These are phyloP conservation scores for Triangularia verruculosa DNA, from an alignment of 2,329 filamentous ascomycete species.

Conservation along the genomic window DNA sequence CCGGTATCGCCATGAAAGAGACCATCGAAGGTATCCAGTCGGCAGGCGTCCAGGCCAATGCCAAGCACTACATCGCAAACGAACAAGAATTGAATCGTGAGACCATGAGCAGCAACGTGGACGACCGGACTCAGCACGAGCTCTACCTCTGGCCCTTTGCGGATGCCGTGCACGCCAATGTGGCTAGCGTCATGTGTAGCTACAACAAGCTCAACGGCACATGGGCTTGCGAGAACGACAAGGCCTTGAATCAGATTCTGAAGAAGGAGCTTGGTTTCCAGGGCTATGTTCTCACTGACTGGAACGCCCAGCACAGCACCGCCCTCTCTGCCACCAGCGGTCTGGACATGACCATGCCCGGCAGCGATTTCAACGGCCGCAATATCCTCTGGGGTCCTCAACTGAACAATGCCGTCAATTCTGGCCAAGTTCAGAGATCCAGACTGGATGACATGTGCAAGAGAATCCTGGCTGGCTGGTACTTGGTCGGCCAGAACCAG, in stretches of 20 bases:
- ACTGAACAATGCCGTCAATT: constrained; percentile 53
- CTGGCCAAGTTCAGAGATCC: constrained; percentile 54
- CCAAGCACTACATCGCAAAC: constrained; percentile 64
- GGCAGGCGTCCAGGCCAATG: constrained; percentile 49
- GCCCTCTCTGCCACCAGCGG: constrained; percentile 63
- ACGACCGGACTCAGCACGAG: constrained; percentile 67
- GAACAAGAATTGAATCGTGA: constrained; percentile 64
- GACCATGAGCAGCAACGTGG: constrained; percentile 54
- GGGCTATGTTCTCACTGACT: constrained; percentile 61
- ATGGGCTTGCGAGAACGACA: constrained; percentile 64
- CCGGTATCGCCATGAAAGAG: constrained; percentile 59
- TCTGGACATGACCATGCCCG: constrained; percentile 81
- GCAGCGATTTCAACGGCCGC: constrained; percentile 54
- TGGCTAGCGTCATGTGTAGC: constrained; percentile 67
- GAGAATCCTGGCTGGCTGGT: constrained; percentile 63
- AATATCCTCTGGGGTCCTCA: constrained; percentile 55
- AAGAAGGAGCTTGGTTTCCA: constrained; percentile 74
- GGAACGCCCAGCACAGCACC: constrained; percentile 74
- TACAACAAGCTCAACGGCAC: constrained; percentile 71
- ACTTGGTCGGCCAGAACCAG: constrained; percentile 51
- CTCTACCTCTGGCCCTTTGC: constrained; percentile 66
- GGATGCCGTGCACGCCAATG: constrained; percentile 64
- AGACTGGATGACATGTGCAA: constrained; percentile 66
- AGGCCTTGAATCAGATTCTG: constrained; percentile 58
- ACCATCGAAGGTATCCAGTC: constrained; percentile 58